Evolutionary conservation across 2,329 filamentous ascomycete species (phyloP).

Genomic region (Claviceps digitariae): DNA sequence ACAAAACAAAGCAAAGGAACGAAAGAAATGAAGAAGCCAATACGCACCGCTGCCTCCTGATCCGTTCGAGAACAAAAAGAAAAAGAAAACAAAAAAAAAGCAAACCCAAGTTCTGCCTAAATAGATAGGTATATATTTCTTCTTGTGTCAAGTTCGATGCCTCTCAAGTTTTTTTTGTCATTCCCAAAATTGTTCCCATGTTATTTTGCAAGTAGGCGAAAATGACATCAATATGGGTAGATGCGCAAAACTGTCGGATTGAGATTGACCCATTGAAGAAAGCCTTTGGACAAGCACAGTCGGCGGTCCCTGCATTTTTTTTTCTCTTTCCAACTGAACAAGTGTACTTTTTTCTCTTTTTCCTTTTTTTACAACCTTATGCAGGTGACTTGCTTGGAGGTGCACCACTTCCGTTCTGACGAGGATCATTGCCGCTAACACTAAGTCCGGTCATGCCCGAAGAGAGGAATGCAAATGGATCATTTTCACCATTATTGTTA

Average conservation of each 20-base stretch:
- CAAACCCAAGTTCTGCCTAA: conserved; percentile 26
- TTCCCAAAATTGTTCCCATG: conserved; percentile 24
- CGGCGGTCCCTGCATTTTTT: conserved; percentile 4
- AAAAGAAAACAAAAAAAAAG: conserved; percentile 13
- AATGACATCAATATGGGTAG: conserved; percentile 14
- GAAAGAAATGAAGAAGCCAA: conserved; percentile 15
- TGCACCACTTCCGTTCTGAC: conserved; percentile 46
- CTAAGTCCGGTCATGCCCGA: conserved; percentile 58
- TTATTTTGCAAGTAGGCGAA: conserved; percentile 9
- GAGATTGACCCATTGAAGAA: conserved; percentile 14
- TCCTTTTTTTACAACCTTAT: too few relatives aligned
- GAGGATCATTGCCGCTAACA: conserved; percentile 51
- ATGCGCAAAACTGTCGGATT: conserved; percentile 9
- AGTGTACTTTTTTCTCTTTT: background rate
- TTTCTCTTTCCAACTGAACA: background rate
- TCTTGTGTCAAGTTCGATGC: conserved; percentile 29
- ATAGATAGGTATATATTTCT: conserved; percentile 11
- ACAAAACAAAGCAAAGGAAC: background rate
- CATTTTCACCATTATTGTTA: conserved; percentile 55
- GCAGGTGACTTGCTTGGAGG: conserved; percentile 47
- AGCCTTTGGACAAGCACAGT: conserved; percentile 13
- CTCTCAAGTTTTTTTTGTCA: conserved; percentile 29
- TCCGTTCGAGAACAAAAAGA: conserved; percentile 20
- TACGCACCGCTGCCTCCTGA: conserved; percentile 22
- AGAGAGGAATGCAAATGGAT: conserved; percentile 71